A percentile compares a stretch with the other conserved stretches of the same genome.
Conservation (phyloP, 129 eudicot genomes). For the Ambrosia artemisiifolia region DNA sequence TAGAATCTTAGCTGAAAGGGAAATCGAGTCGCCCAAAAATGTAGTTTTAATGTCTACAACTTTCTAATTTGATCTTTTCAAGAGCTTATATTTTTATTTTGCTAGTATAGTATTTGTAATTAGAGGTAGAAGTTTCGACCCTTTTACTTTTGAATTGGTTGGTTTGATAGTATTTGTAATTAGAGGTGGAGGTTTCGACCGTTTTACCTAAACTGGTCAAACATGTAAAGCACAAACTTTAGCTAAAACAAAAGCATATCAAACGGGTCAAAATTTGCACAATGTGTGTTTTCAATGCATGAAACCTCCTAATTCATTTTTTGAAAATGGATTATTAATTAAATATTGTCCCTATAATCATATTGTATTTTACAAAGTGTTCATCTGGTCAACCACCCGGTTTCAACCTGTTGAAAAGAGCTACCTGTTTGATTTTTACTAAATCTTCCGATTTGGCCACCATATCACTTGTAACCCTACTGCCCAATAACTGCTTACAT, state of each 20-base stretch:
- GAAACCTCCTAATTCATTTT: not conserved
- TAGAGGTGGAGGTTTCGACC: not conserved
- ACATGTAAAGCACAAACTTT: not conserved
- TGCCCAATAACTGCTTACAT: not conserved
- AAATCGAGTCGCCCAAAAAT: not conserved
- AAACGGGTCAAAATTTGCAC: not conserved
- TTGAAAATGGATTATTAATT: not conserved
- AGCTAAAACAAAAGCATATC: not conserved
- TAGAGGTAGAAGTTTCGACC: not conserved
- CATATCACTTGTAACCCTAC: not conserved
- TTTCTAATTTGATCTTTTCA: not conserved
- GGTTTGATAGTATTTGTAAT: not conserved
- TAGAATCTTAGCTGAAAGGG: not conserved
- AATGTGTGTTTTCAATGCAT: not conserved
- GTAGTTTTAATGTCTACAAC: not conserved
- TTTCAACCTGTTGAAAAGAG: not conserved
- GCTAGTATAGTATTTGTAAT: not conserved
- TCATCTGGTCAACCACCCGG: too few species aligned
- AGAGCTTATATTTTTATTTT: not conserved
- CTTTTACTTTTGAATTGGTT: not conserved
- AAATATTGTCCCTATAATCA: not conserved
- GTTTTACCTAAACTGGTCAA: not conserved
- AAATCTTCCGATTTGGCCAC: not conserved
- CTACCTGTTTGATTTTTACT: not conserved
- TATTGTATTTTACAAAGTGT: too few species aligned